These are phyloP conservation scores for Emergomyces africanus DNA, from an alignment of 2,329 filamentous ascomycete species.

Conservation along the genomic window DNA sequence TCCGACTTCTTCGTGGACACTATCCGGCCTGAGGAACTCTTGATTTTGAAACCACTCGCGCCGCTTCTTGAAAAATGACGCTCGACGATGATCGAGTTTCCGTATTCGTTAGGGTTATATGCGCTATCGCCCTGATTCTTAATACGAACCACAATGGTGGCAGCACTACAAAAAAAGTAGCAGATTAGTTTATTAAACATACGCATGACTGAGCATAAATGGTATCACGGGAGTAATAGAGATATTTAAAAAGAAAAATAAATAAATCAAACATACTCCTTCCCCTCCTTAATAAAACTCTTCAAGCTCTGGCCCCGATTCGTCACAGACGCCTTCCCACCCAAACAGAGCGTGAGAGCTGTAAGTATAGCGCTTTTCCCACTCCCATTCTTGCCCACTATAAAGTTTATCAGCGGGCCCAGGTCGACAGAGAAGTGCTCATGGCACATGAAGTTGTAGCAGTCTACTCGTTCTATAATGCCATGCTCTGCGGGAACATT, in stretches of 20 bases:
- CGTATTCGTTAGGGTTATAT: constrained; percentile 71
- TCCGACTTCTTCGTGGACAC: constrained; percentile 77
- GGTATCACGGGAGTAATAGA: not conserved
- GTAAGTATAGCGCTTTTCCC: constrained; percentile 95
- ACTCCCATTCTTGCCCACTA: constrained; percentile 94
- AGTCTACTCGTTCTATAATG: constrained; percentile 77
- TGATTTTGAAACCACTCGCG: constrained; percentile 74
- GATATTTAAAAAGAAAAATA: not conserved
- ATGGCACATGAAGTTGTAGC: constrained; percentile 96
- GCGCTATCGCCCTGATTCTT: constrained; percentile 82
- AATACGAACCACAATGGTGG: constrained; percentile 66
- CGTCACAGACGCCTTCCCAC: constrained; percentile 82
- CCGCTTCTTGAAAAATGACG: constrained; percentile 69
- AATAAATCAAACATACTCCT: constrained; percentile 44
- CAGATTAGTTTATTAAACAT: constrained; percentile 4
- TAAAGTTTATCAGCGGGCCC: constrained; percentile 95
- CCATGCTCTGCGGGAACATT: constrained; percentile 71
- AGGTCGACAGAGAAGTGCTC: constrained; percentile 65
- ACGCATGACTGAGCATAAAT: not conserved
- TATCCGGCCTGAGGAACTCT: constrained; percentile 54
- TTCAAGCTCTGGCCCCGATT: constrained; percentile 86
- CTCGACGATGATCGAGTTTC: constrained; percentile 78
- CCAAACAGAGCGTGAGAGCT: constrained; percentile 85
- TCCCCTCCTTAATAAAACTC: constrained; percentile 79
- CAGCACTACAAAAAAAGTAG: constrained; percentile 22